phyloP scores from a whole-genome alignment of 176 grass and related monocot genomes.

The Bromus sterilis region DNA sequence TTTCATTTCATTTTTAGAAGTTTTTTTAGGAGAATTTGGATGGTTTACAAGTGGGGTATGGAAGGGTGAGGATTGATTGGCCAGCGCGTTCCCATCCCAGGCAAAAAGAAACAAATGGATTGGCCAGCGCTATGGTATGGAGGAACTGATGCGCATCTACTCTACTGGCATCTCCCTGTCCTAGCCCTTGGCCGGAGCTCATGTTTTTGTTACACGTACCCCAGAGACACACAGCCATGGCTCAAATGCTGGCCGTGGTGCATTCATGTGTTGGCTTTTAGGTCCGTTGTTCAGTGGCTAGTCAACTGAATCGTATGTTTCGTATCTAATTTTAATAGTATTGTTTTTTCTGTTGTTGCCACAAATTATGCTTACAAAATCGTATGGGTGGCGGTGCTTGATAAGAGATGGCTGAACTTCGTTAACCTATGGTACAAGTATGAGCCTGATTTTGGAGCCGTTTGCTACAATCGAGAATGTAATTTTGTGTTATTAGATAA shows the following conservation, averaged over 20 bases:
- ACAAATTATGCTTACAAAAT: too few relatives aligned
- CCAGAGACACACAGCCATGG: neutral
- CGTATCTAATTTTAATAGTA: too few relatives aligned
- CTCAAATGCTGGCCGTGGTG: too few relatives aligned
- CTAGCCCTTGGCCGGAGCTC: neutral
- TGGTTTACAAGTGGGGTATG: neutral
- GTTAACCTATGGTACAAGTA: too few relatives aligned
- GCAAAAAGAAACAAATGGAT: neutral
- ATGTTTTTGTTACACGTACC: constrained; percentile 6
- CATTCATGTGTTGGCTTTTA: too few relatives aligned
- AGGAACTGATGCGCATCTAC: constrained; percentile 37
- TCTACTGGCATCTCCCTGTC: constrained; percentile 36
- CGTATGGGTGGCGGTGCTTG: too few relatives aligned
- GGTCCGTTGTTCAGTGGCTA: too few relatives aligned
- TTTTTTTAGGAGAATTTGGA: neutral
- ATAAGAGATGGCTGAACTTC: too few relatives aligned
- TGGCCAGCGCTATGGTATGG: constrained; percentile 14
- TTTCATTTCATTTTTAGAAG: neutral
- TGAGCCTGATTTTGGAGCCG: neutral
- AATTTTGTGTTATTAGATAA: neutral
- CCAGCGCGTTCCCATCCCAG: neutral
- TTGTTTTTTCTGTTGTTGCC: too few relatives aligned
- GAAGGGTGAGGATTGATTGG: neutral
- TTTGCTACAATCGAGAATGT: neutral
- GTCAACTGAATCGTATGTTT: too few relatives aligned